phyloP scores from a whole-genome alignment of 2,329 filamentous ascomycete species.

The Epichloe sibirici region DNA sequence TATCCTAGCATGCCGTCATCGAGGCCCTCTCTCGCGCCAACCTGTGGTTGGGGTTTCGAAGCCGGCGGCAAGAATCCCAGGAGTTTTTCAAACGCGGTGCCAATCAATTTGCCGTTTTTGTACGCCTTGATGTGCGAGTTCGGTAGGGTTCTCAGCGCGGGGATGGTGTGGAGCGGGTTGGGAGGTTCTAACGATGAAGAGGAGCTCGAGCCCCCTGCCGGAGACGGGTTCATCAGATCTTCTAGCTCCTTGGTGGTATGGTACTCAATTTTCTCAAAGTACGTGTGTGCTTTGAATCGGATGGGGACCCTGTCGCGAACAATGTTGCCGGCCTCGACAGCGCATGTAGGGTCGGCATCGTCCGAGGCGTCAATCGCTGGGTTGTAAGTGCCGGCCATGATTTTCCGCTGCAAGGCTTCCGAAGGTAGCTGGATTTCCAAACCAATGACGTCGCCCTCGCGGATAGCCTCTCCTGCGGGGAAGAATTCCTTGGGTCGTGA shows the following conservation, averaged over 20 bases:
- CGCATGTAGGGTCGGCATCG: conserved; percentile 26
- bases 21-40: conserved; percentile 71
- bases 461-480: conserved; percentile 62
- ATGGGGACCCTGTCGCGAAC: conserved; percentile 93
- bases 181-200: conserved; percentile 45
- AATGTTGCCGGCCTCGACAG: conserved; percentile 60
- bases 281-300: conserved; percentile 83
- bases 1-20: conserved; percentile 95
- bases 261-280: conserved; percentile 89
- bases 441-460: conserved; percentile 87
- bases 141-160: conserved; percentile 75
- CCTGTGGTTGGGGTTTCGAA: conserved; percentile 57
- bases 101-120: conserved; percentile 81
- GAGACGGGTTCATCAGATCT: conserved; percentile 62
- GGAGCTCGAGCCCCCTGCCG: conserved; percentile 26
- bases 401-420: conserved; percentile 72
- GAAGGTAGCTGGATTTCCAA: conserved; percentile 86
- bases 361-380: conserved; percentile 62
- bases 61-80: conserved; percentile 87
- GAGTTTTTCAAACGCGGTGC: conserved; percentile 77
- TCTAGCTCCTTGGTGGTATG: conserved; percentile 81
- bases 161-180: conserved; percentile 57
- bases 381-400: conserved; percentile 80
- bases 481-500: conserved; percentile 89
- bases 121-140: conserved; percentile 79